These are phyloP conservation scores for Calycina herbarum DNA, from an alignment of 2,329 filamentous ascomycete species.

Conservation along the genomic window DNA sequence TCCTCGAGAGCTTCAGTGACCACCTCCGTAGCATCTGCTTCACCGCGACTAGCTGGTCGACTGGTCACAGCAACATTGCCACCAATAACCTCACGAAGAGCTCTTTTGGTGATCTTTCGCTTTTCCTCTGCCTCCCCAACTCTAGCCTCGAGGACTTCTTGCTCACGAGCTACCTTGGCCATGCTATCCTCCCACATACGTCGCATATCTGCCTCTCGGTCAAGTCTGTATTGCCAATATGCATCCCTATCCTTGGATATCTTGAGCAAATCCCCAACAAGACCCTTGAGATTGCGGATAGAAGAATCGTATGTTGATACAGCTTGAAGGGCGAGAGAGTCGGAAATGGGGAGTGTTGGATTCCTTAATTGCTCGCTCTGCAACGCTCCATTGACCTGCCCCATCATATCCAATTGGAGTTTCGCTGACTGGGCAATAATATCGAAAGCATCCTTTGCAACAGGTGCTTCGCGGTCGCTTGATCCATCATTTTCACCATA, in stretches of 20 bases:
- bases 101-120: conserved; percentile 83
- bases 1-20: conserved; percentile 40
- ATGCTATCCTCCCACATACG: conserved; percentile 99
- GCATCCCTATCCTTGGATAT: conserved; percentile 93
- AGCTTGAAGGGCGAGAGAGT: conserved; percentile 74
- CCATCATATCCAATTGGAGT: conserved; percentile 86
- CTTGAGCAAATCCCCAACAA: conserved; percentile 83
- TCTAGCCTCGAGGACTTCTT: conserved; percentile 84
- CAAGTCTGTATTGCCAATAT: conserved; percentile 94
- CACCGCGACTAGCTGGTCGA: conserved; percentile 30
- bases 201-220: conserved; percentile 86
- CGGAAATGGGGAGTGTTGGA: conserved; percentile 71
- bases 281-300: conserved; percentile 79
- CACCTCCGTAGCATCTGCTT: conserved; percentile 25
- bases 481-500: conserved; percentile 81
- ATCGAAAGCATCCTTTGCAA: conserved; percentile 90
- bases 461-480: conserved; percentile 73
- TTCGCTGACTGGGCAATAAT: conserved; percentile 96
- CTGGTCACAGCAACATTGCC: conserved; percentile 52
- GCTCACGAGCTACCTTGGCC: conserved; percentile 92
- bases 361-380: conserved; percentile 69
- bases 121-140: conserved; percentile 90
- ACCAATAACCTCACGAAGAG: conserved; percentile 81
- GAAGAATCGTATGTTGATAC: conserved; percentile 85
- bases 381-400: conserved; percentile 80